Percentiles rank a stretch among this genome's conserved stretches.
These are phyloP conservation scores for Neonectria faginata DNA, from an alignment of 2,329 filamentous ascomycete species.

Conservation along the genomic window DNA sequence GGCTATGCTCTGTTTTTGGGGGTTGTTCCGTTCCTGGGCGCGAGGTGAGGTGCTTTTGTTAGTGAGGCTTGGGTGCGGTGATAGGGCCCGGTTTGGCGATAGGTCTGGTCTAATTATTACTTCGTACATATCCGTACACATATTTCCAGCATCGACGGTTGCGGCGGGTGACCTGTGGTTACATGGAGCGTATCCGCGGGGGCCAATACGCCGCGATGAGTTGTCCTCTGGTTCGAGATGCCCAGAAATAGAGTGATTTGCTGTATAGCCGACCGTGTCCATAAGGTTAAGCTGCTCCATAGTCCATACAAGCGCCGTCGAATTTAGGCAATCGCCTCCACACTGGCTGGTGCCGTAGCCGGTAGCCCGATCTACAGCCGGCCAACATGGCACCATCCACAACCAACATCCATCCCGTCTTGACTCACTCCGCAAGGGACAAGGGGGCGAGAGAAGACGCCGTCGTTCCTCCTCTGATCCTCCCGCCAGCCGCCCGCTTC, in stretches of 20 bases:
- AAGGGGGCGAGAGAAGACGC: background rate
- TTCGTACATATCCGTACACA: too few relatives aligned
- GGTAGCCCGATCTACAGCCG: constrained; percentile 17
- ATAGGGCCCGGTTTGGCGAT: too few relatives aligned
- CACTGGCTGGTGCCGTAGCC: constrained; percentile 25
- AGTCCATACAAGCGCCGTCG: constrained; percentile 4
- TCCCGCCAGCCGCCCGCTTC: constrained; percentile 3
- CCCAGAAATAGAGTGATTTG: constrained; percentile 4
- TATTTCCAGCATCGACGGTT: background rate
- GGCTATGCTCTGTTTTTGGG: background rate
- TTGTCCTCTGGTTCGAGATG: background rate
- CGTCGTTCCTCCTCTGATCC: background rate
- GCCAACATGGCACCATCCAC: constrained; percentile 15
- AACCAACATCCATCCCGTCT: background rate
- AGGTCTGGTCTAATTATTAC: too few relatives aligned
- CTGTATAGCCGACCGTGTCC: too few relatives aligned
- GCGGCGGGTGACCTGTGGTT: constrained; percentile 1
- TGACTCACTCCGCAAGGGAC: constrained; percentile 19
- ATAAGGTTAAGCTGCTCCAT: too few relatives aligned
- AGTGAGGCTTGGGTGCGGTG: too few relatives aligned
- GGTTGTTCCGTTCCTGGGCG: background rate
- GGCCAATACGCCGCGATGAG: background rate
- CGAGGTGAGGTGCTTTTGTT: background rate
- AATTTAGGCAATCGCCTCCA: constrained; percentile 45
- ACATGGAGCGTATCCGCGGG: background rate